These are phyloP conservation scores for Tuber borchii DNA, from an alignment of 495 filamentous ascomycete genomes.

Conservation along the genomic window DNA sequence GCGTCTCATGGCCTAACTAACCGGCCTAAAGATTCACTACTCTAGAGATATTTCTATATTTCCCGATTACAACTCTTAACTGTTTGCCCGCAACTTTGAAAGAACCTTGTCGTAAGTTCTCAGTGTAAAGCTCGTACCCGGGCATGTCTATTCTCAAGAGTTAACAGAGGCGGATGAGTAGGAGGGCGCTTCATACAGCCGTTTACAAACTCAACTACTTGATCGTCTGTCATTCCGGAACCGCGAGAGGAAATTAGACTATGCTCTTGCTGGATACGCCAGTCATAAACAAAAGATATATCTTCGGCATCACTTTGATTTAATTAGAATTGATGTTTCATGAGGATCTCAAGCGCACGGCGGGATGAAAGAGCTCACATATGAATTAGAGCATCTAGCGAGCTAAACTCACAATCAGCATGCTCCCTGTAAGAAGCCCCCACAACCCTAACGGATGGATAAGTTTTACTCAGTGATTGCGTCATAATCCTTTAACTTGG, in stretches of 20 bases:
- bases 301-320: constrained; percentile 63
- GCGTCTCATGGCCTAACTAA: background rate
- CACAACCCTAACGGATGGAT: background rate
- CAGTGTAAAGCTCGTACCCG: constrained; percentile 66
- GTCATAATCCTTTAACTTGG: constrained; percentile 63
- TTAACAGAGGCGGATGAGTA: constrained; percentile 1
- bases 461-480: constrained; percentile 54
- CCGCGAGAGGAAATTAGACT: constrained; percentile 59
- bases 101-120: constrained; percentile 57
- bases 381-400: constrained; percentile 76
- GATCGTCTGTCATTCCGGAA: constrained; percentile 69
- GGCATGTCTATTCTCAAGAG: constrained; percentile 43
- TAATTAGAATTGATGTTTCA: constrained; percentile 5
- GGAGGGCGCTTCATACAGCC: constrained; percentile 51
- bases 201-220: constrained; percentile 61
- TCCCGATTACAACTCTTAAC: constrained; percentile 64
- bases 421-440: background rate
- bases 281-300: constrained; percentile 71
- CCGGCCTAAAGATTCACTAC: constrained; percentile 21
- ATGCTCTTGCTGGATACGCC: constrained; percentile 77
- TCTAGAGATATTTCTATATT: constrained; percentile 49
- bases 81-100: constrained; percentile 57
- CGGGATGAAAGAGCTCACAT: constrained; percentile 50
- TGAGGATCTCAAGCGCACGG: background rate
- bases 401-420: constrained; percentile 42